A percentile compares a stretch with the other conserved stretches of the same genome.
phyloP scores from a whole-genome alignment of 495 filamentous ascomycete species.

The Durotheca rogersii region DNA sequence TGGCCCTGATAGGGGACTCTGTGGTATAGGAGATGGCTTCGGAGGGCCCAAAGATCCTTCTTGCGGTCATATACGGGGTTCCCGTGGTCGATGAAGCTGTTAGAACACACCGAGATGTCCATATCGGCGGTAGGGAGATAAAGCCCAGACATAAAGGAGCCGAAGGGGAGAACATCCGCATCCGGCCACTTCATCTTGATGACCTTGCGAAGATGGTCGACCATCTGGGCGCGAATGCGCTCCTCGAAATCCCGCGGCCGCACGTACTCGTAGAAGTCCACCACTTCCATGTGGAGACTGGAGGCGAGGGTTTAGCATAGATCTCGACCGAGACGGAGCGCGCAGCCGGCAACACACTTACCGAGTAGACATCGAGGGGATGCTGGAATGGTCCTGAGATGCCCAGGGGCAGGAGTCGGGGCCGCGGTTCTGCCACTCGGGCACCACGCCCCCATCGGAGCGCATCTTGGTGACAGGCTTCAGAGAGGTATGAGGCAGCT shows the following conservation, averaged over 20 bases:
- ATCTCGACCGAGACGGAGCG: slow-evolving; percentile 2
- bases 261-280: slow-evolving; percentile 85
- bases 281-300: slow-evolving; percentile 80
- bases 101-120: slow-evolving; percentile 83
- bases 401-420: slow-evolving; percentile 63
- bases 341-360: slow-evolving; percentile 33
- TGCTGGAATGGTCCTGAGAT: slow-evolving; percentile 48
- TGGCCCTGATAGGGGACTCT: slow-evolving; percentile 53
- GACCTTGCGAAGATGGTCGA: slow-evolving; percentile 56
- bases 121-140: slow-evolving; percentile 93
- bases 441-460: slow-evolving; percentile 50
- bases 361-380: slow-evolving; percentile 50
- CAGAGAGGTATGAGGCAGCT: slow-evolving; percentile 46
- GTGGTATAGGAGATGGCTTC: slow-evolving; percentile 47
- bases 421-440: slow-evolving; percentile 56
- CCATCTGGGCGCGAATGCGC: slow-evolving; percentile 66
- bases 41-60: slow-evolving; percentile 48
- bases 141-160: slow-evolving; percentile 85
- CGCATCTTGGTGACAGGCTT: slow-evolving; percentile 48
- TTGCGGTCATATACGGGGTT: slow-evolving; percentile 40
- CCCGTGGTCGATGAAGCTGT: slow-evolving; percentile 50
- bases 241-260: slow-evolving; percentile 76
- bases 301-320: neutral
- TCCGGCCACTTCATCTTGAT: slow-evolving; percentile 55
- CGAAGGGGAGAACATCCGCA: slow-evolving; percentile 70